A percentile compares a stretch with the other conserved stretches of the same genome.
phyloP scores from a whole-genome alignment of 805 yeast genomes.

The Yarrowia porcina region DNA sequence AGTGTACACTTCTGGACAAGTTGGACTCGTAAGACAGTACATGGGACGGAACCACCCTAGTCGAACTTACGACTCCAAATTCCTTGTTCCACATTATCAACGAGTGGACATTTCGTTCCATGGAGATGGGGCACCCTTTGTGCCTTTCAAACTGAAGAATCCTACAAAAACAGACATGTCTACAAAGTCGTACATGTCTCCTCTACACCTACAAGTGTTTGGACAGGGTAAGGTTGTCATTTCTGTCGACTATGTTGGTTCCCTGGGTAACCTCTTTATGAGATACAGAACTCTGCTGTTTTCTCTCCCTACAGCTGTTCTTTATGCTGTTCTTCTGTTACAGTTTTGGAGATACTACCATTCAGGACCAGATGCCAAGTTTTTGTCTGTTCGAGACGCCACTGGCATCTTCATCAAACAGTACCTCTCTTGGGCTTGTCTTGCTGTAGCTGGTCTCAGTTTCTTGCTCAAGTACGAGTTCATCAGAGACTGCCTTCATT shows the following conservation, averaged over 20 bases:
- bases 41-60: constrained; percentile 1
- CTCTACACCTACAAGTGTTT: constrained; percentile 36
- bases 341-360: constrained; percentile 52
- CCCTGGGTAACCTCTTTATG: constrained; percentile 63
- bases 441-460: constrained; percentile 21
- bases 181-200: not conserved
- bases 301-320: constrained; percentile 60
- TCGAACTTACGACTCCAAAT: constrained; percentile 72
- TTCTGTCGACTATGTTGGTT: constrained; percentile 52
- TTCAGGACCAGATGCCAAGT: constrained; percentile 36
- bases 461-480: not conserved
- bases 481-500: not conserved
- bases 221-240: constrained; percentile 32
- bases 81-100: constrained; percentile 64
- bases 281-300: constrained; percentile 71
- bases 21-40: not conserved
- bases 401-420: constrained; percentile 40
- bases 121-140: constrained; percentile 28
- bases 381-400: constrained; percentile 37
- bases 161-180: constrained; percentile 6
- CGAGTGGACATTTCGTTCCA: constrained; percentile 68
- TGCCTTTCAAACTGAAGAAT: constrained; percentile 20
- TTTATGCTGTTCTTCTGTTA: constrained; percentile 48
- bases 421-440: constrained; percentile 52
- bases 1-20: not conserved